Evolutionary conservation across 352 stramenopile genomes (phyloP), one percentile per base, ranked within the genome.

Genomic region (Phytophthora podocarpi): DNA sequence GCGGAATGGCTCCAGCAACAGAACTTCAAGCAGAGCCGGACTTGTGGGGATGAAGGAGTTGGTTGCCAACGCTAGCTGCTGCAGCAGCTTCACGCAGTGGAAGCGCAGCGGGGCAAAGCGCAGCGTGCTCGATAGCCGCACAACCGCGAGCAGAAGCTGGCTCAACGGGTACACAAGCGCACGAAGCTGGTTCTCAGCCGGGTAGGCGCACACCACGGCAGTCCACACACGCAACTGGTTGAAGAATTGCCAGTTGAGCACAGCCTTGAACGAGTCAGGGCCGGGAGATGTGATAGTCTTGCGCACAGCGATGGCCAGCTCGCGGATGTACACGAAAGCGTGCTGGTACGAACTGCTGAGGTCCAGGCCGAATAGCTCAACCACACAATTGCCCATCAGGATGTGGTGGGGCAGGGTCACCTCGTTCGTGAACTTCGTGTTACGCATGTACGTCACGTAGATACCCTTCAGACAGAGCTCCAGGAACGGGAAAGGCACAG

Each of bases 271-370:
- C 18, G 84, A 84, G 48, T 98, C 91, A 2, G 87, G 74, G 20
- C 89, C 96, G n/a, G 96, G 96, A 50, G 97, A 95, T 49, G 87
- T 93, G 69, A 99, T 96, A 12, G 97, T 98, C 49, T 96, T 96
- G 55, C 98, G 89, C 42, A 99, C 84, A 70, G 98, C 93, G 51
- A 99, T 93, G n/a, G 97, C 97, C 45, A 99, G 76, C 72, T 99
- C 95, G 26, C 98, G 92, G 49, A 99, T 98, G 80, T 99, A 99
- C 24, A 99, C 87, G 71, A 99, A 99, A 16, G 97, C 96, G 77
- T 99, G 96, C 74, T 99, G 97, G 83, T 99, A 99, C 37, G 97
- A 96, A 55, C 91, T 97, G 16, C 91, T 89, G 40, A 98, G 82
- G 73, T 99, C 96, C 15, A 99, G 67, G 13, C 90, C 89, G 63